phyloP scores from a whole-genome alignment of 108 stramenopile species.

The Nitzschia sp. region DNA sequence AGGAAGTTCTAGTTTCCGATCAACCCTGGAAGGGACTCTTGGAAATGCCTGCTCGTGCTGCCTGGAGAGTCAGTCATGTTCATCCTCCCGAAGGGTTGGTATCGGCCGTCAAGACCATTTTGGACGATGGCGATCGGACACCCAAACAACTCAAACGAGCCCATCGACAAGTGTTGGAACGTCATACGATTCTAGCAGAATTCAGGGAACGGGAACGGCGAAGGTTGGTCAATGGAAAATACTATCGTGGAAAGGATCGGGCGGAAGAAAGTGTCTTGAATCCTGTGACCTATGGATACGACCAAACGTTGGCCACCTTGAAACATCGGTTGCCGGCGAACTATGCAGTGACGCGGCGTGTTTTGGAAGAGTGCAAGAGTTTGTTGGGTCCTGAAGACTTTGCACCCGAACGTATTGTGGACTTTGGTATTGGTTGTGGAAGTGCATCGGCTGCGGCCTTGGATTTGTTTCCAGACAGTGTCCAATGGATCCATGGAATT shows the following conservation, averaged over 20 bases:
- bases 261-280: constrained; percentile 13
- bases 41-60: constrained; percentile 57
- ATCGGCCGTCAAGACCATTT: constrained; percentile 14
- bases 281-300: constrained; percentile 64
- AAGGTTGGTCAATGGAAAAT: constrained; percentile 35
- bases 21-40: constrained; percentile 65
- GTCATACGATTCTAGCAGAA: constrained; percentile 36
- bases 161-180: constrained; percentile 27
- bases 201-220: constrained; percentile 52
- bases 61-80: constrained; percentile 64
- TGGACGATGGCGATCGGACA: constrained; percentile 30
- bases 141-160: constrained; percentile 41
- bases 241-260: constrained; percentile 16
- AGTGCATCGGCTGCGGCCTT: constrained; percentile 70
- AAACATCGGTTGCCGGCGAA: constrained; percentile 63
- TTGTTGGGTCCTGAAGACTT: constrained; percentile 45
- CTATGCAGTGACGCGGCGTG: constrained; percentile 61
- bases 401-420: constrained; percentile 61
- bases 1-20: not conserved
- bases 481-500: constrained; percentile 85
- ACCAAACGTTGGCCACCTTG: constrained; percentile 61
- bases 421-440: constrained; percentile 78
- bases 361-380: constrained; percentile 62
- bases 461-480: constrained; percentile 54
- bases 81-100: constrained; percentile 22